Evolutionary conservation across 306 rosid species (phyloP), one percentile per base, ranked within the genome.

Genomic region (Gleditsia sinensis): DNA sequence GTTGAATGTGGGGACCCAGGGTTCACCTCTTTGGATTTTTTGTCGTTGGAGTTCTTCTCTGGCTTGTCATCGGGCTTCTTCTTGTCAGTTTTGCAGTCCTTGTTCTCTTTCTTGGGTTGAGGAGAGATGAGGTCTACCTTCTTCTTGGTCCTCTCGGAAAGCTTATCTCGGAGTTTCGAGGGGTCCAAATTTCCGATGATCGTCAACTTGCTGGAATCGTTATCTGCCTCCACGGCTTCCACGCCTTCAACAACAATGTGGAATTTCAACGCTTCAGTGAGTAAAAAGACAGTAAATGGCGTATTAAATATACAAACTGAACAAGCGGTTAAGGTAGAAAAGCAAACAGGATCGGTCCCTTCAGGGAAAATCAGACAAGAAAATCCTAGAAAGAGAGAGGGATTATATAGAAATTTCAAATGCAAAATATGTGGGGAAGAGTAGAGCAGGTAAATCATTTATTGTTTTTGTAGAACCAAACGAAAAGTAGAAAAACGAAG

Each of bases 121-220:
- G 99, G 97, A 19, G 96, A 90, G 25, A 94, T 0, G 2, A 92
- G 80, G 51, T 87, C 95, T n/a, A 92, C 99, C 64, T 92, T 90
- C 92, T 86, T 94, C 84, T 79, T 88, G n/a, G 69, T 54, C 81
- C 88, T 94, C 64, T 75, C 76, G 0, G 86, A 86, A 1, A 94
- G 83, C 37, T 50, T 67, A 12, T 94, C 93, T 28, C 84, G 71
- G 69, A 94, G 50, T 7, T 82, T 83, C 0, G 57, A 19, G 71
- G 99, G 96, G 81, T 94, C 96, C 42, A 92, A 75, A 13, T 82
- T 90, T 0, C 99, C 99, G 75, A 75, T 53, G 20, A 92, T 80
- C 0, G 96, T 90, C 56, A 94, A 64, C 80, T 88, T 92, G 75
- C 86, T 89, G 50, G 88, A 59, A 6, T 63, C 81, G 6, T 45